Conservation (phyloP, 371 early-diverging fungal genomes). For the Cokeromyces recurvatus region DNA sequence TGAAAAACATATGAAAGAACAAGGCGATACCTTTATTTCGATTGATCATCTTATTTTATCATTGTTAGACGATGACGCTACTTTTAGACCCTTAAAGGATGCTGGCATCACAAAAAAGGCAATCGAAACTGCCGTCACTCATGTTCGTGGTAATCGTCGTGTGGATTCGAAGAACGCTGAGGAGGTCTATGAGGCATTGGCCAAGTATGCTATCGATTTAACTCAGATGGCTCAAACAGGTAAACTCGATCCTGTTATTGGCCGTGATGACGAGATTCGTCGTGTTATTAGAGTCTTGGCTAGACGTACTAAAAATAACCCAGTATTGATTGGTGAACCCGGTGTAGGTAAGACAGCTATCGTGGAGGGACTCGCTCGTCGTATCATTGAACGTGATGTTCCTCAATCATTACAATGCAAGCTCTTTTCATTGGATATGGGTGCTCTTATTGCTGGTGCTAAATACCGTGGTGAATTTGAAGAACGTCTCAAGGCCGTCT, state of each 20-base stretch:
- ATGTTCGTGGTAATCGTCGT: slow-evolving; percentile 78
- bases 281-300: slow-evolving; percentile 78
- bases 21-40: slow-evolving; percentile 84
- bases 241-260: slow-evolving; percentile 84
- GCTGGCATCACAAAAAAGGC: slow-evolving; percentile 70
- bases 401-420: slow-evolving; percentile 83
- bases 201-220: slow-evolving; percentile 93
- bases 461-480: slow-evolving; percentile 99
- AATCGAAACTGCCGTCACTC: slow-evolving; percentile 73
- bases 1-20: slow-evolving; percentile 71
- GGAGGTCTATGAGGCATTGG: slow-evolving; percentile 77
- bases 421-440: slow-evolving; percentile 95
- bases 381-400: slow-evolving; percentile 94
- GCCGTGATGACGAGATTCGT: slow-evolving; percentile 84
- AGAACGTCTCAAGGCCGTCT: slow-evolving; percentile 95
- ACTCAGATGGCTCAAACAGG: slow-evolving; percentile 74
- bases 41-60: slow-evolving; percentile 88
- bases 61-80: slow-evolving; percentile 61
- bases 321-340: slow-evolving; percentile 82
- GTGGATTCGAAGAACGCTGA: slow-evolving; percentile 87
- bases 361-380: slow-evolving; percentile 94
- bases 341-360: slow-evolving; percentile 97
- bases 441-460: slow-evolving; percentile 84
- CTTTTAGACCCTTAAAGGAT: slow-evolving; percentile 58
- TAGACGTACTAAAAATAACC: slow-evolving; percentile 89